These are phyloP conservation scores for Lasiosphaeriaceae sp. DNA, from an alignment of 495 filamentous ascomycete genomes.

Conservation along the genomic window DNA sequence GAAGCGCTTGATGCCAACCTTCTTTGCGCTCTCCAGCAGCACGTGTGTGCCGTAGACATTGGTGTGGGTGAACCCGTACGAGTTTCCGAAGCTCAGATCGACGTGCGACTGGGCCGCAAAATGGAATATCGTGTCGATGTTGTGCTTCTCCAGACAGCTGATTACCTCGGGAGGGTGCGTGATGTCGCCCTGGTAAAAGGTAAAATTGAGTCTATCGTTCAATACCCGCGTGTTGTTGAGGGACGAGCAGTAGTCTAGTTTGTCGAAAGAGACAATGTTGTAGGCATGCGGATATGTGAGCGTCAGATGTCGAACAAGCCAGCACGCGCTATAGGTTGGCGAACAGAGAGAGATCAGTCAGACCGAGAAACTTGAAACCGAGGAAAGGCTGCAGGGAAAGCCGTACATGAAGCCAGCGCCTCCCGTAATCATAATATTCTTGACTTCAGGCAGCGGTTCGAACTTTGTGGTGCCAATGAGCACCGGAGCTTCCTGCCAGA, in stretches of 20 bases:
- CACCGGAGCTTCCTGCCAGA: conserved; percentile 65
- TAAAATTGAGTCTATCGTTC: conserved; percentile 60
- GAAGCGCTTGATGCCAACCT: conserved; percentile 59
- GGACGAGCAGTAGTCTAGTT: conserved; percentile 69
- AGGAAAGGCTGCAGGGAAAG: background rate
- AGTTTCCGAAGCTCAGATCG: conserved; percentile 67
- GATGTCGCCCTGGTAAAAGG: conserved; percentile 70
- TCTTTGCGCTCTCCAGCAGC: conserved; percentile 63
- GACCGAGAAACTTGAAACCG: background rate
- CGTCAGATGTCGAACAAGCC: conserved; percentile 67
- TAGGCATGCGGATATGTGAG: conserved; percentile 64
- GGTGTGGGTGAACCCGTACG: conserved; percentile 63
- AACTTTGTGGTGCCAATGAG: conserved; percentile 62
- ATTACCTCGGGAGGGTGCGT: conserved; percentile 58
- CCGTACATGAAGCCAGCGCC: conserved; percentile 68
- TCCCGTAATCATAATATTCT: conserved; percentile 70
- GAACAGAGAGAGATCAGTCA: conserved; percentile 9
- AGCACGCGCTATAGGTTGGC: conserved; percentile 56
- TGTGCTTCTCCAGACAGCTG: conserved; percentile 54
- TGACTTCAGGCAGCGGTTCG: conserved; percentile 56
- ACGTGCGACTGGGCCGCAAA: conserved; percentile 76
- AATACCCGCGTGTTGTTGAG: conserved; percentile 65
- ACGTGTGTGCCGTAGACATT: conserved; percentile 74
- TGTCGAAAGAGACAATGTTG: conserved; percentile 72
- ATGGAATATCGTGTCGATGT: conserved; percentile 72